phyloP scores from a whole-genome alignment of 345 rosid species.

The Camelina laxa region DNA sequence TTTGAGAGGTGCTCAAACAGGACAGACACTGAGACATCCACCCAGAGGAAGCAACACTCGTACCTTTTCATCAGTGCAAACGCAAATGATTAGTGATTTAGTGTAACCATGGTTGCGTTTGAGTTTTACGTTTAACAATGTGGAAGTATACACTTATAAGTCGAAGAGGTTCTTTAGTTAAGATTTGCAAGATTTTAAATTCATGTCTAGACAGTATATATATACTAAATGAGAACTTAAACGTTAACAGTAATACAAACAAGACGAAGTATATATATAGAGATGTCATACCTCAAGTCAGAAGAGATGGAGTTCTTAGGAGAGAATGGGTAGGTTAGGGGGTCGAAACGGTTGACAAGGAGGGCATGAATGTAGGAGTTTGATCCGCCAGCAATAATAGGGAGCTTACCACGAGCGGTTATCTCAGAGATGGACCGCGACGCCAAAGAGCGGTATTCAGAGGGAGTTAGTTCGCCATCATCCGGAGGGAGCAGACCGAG shows the following conservation, averaged over 20 bases:
- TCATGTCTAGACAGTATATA: no score
- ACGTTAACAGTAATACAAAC: not conserved
- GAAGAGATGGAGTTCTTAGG: slow-evolving; percentile 43
- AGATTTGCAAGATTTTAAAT: no score
- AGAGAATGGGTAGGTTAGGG: slow-evolving; percentile 50
- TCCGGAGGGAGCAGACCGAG: slow-evolving; percentile 55
- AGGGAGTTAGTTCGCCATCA: slow-evolving; percentile 55
- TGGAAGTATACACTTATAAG: not conserved
- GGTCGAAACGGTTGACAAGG: slow-evolving; percentile 53
- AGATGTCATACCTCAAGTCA: slow-evolving; percentile 48
- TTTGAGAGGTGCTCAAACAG: slow-evolving; percentile 51
- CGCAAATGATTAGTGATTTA: not conserved
- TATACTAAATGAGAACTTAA: not conserved
- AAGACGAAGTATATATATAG: not conserved
- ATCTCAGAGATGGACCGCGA: slow-evolving; percentile 51
- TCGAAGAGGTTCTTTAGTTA: no score
- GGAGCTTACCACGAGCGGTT: slow-evolving; percentile 56
- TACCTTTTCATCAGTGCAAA: slow-evolving; percentile 42
- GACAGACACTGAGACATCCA: slow-evolving; percentile 69
- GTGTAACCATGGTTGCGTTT: no score
- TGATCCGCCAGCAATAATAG: slow-evolving; percentile 83
- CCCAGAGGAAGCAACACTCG: slow-evolving; percentile 79
- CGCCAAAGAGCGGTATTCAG: slow-evolving; percentile 57
- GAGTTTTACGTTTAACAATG: not conserved
- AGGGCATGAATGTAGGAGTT: slow-evolving; percentile 75